phyloP scores from a whole-genome alignment of 768 basidiomycete species.

The Pulveroboletus sp. region DNA sequence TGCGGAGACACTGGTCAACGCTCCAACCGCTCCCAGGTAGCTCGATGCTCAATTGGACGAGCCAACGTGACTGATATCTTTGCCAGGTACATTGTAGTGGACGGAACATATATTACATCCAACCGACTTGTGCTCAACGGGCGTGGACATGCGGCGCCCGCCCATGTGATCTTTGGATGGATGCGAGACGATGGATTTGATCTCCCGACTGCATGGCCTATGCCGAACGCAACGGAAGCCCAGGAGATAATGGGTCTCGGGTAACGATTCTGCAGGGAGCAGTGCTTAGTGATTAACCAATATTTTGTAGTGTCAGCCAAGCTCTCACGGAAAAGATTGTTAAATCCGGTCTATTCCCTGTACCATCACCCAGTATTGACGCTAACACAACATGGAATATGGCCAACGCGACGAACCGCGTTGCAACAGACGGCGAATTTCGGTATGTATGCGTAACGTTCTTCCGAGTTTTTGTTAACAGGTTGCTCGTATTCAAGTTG shows the following conservation, averaged over 20 bases:
- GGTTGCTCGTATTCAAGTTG: not conserved
- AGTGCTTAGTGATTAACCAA: not conserved
- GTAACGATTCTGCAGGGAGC: not conserved
- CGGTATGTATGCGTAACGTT: not conserved
- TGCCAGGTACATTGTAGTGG: conserved; percentile 40
- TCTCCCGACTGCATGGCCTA: conserved; percentile 23
- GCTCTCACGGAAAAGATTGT: conserved; percentile 2
- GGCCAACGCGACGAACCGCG: not conserved
- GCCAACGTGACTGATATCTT: not conserved
- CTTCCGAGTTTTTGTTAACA: too few species aligned
- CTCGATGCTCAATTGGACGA: too few species aligned
- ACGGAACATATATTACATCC: conserved; percentile 44
- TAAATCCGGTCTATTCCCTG: conserved; percentile 1
- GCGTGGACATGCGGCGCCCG: conserved; percentile 38
- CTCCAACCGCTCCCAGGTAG: conserved; percentile 4
- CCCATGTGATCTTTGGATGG: conserved; percentile 31
- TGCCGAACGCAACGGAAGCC: conserved; percentile 6
- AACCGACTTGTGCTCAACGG: conserved; percentile 40
- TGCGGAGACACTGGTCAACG: conserved; percentile 4
- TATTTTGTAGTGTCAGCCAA: not conserved
- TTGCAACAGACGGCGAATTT: conserved; percentile 10
- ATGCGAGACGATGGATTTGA: too few species aligned
- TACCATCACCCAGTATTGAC: not conserved
- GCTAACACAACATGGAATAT: not conserved
- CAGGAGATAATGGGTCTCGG: not conserved